Base-by-base conservation (phyloP, 257 asterid genomes). In the Sherardia arvensis region DNA sequence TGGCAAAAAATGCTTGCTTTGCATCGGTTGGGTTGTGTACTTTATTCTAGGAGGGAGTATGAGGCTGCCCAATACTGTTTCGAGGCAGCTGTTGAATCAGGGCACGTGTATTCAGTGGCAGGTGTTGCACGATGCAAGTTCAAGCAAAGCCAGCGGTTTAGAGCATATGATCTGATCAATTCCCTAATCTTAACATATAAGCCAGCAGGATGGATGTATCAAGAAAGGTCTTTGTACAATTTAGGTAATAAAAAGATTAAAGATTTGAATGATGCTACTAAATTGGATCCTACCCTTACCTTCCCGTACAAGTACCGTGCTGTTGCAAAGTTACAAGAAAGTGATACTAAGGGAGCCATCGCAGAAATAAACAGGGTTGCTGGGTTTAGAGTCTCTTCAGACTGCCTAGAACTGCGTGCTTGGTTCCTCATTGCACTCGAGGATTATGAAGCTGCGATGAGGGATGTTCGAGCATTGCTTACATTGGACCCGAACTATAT, bases 131-230 rank as follows among this genome's bases (percentile, higher is more conserved):
- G 85, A 15, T 57, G 78, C 18, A 80, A 80, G 65, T 77, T 40
- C 77, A 77, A 71, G 74, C 77, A 77, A 61, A 82, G 77, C 66
- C 80, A 77, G 33, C 56, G 71, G 62, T 72, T 66, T 69, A 66
- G 58, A 47, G 76, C 83, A 17, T 72, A 69, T 60, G 85, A 77
- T 51, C 62, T 77, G 57, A 77, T 72, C 61, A 66, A 65, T 65
- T 66, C 77, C 15, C 38, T 77, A 54, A 74, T 77, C n/a, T 59
- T 71, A 14, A 59, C 59, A 55, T 61, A 72, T 66, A 77, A 70
- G 67, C 77, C 85, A 33, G 23, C 66, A 0, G 85, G 83, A 33
- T 80, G 85, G 83, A 80, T 80, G 83, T 80, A 74, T 63, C 85
- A 80, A 67, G 85, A 80, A 65, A 63, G 80, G 61, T 77, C 83